Conservation (phyloP, 179 eudicot species). For the Patellifolia procumbens region DNA sequence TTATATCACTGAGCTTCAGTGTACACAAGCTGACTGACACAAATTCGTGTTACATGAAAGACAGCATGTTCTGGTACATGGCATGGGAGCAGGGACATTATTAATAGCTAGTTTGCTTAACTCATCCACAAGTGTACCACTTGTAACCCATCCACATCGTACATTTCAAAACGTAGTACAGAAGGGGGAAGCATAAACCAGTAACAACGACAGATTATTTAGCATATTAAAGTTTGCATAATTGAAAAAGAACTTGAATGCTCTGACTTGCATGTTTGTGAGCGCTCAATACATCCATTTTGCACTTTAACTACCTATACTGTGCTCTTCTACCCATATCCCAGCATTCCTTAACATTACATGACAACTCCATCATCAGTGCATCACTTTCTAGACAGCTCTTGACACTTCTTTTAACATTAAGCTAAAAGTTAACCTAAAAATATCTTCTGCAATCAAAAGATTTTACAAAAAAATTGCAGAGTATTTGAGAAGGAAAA, state of each 20-base stretch:
- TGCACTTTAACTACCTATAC: background rate
- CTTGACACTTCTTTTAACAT: constrained; percentile 1
- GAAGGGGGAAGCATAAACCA: background rate
- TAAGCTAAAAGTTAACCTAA: background rate
- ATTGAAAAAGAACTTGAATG: background rate
- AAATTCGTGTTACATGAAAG: background rate
- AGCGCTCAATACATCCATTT: background rate
- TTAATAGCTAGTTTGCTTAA: background rate
- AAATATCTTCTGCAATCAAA: background rate
- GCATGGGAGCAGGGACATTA: too few relatives aligned
- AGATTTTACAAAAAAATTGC: background rate
- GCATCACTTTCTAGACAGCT: too few relatives aligned
- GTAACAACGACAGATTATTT: background rate
- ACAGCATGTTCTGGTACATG: background rate
- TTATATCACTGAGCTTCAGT: background rate
- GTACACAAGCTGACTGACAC: background rate
- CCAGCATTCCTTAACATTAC: background rate
- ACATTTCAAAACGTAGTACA: background rate
- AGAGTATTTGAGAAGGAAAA: background rate
- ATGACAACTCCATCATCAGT: background rate
- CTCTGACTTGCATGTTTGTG: background rate
- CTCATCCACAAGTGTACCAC: background rate
- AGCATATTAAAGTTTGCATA: background rate
- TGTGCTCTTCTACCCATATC: background rate
- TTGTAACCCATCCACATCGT: too few relatives aligned